Conservation (phyloP, 1,139 yeast genomes). For the Groenewaldozyma auringiensis region DNA sequence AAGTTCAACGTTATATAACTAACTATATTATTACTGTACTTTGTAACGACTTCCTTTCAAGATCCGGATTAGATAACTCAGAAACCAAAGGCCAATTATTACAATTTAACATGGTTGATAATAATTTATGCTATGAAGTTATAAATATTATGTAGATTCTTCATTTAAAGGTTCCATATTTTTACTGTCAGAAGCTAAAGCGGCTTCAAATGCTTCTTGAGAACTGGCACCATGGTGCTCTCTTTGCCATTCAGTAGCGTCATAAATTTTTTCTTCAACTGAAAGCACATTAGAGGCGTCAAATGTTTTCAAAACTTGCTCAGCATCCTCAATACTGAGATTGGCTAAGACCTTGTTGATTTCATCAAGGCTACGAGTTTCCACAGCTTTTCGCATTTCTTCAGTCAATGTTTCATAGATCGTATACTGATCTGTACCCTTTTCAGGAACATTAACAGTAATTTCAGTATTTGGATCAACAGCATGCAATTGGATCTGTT, state of each 20-base stretch:
- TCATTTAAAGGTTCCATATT: neutral
- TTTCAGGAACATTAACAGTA: constrained; percentile 61
- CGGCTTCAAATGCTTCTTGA: neutral
- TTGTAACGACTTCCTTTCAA: no score
- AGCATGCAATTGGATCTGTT: constrained; percentile 77
- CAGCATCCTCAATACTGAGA: constrained; percentile 76
- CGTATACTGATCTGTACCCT: constrained; percentile 39
- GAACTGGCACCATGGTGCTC: neutral
- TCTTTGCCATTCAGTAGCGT: constrained; percentile 51
- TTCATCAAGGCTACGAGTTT: constrained; percentile 60
- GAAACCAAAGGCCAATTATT: no score
- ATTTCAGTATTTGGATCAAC: constrained; percentile 79
- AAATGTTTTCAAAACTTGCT: constrained; percentile 60
- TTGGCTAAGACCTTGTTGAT: constrained; percentile 77
- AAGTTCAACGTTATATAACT: no score
- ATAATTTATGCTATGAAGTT: no score
- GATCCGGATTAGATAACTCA: no score
- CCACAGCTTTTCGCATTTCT: constrained; percentile 69
- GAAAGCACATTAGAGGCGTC: constrained; percentile 81
- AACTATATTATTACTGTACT: no score
- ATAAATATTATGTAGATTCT: no score
- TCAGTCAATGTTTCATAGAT: constrained; percentile 52
- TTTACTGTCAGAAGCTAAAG: neutral
- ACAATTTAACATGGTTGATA: no score
- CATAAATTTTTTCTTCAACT: constrained; percentile 67